Base-by-base conservation (phyloP, 192 early-diverging fungal genomes). In the Coemansia sp. region DNA sequence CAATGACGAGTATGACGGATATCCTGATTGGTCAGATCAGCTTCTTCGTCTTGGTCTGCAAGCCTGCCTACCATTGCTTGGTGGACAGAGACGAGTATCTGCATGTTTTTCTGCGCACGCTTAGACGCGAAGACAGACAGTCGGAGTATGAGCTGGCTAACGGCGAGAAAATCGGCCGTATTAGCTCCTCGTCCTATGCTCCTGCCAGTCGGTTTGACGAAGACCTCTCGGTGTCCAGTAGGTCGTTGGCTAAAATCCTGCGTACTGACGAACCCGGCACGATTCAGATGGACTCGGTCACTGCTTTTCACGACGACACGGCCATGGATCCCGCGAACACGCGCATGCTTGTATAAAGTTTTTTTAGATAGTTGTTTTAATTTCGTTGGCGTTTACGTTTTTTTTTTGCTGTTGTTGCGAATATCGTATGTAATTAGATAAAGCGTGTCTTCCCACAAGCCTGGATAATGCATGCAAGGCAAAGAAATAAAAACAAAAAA, bases 71-170 rank as follows among this genome's bases (percentile, higher is more conserved):
- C 27, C 74, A 72, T 47, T 71, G 69, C 24, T 29, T 61, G 8
- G 19, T 34, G 1, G 65, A 65, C 42, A 55, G 62, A 13, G 61
- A 68, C 18, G 68, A 45, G 28, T 77, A 77, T 35, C 27, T 71
- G 5, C 29, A 30, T 8, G 56, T 28, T n/a, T 77, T 77, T 39
- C 19, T 77, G 53, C 58, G 60, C 27, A 71, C 48, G 14, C 63
- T 77, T 27, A 56, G 62, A 6, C 52, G 59, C 13, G 66, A 68
- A 36, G 49, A 71, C 35, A 55, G 49, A 3, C 55, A 65, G 54
- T 50, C 58, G 1, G 69, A 71, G 60, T 71, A 77, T 36, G 74
- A 77, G 53, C 9, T 77, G 64, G 74, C 74, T 0, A 75, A 75
- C 53, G 74, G 74, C 25, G 54, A 55, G n/a, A 54, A 62, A 39